These are phyloP conservation scores for Trametes elegans DNA, from an alignment of 768 basidiomycete genomes.

Conservation along the genomic window DNA sequence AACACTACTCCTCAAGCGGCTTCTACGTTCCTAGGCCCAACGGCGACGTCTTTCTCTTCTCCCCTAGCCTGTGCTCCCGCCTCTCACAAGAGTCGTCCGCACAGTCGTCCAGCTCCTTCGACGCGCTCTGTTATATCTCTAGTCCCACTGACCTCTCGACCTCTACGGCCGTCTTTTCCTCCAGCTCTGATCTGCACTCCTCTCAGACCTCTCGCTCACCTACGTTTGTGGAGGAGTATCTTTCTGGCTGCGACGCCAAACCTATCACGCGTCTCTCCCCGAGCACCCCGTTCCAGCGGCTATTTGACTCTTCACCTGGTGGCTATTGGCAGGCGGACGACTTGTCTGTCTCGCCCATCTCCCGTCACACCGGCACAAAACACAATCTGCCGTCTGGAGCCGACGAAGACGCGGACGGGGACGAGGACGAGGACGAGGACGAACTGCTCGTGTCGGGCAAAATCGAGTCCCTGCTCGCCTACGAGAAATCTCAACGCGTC, in stretches of 20 bases:
- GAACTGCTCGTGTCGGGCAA: conserved; percentile 1
- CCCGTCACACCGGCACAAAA: neutral
- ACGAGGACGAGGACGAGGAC: neutral
- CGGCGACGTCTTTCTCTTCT: conserved; percentile 17
- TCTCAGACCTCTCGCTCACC: conserved; percentile 1
- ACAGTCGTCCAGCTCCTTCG: conserved; percentile 9
- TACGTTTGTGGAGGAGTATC: neutral
- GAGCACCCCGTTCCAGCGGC: conserved; percentile 14
- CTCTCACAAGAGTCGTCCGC: conserved; percentile 4
- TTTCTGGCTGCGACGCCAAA: neutral
- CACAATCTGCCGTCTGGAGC: neutral
- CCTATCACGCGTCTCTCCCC: conserved; percentile 14
- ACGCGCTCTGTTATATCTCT: conserved; percentile 13
- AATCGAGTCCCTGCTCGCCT: conserved; percentile 19
- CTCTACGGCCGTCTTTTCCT: neutral
- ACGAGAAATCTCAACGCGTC: conserved; percentile 12
- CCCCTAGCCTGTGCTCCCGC: conserved; percentile 8
- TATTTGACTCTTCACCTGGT: conserved; percentile 22
- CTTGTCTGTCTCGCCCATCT: conserved; percentile 15
- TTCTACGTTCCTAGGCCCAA: conserved; percentile 1
- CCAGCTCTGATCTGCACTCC: neutral
- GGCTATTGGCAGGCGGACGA: conserved; percentile 17
- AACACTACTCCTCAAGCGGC: neutral
- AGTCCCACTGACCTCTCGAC: conserved; percentile 8
- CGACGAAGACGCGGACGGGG: neutral